These are phyloP conservation scores for Globisporangium takayamanum DNA, from an alignment of 352 stramenopile genomes.

Conservation along the genomic window DNA sequence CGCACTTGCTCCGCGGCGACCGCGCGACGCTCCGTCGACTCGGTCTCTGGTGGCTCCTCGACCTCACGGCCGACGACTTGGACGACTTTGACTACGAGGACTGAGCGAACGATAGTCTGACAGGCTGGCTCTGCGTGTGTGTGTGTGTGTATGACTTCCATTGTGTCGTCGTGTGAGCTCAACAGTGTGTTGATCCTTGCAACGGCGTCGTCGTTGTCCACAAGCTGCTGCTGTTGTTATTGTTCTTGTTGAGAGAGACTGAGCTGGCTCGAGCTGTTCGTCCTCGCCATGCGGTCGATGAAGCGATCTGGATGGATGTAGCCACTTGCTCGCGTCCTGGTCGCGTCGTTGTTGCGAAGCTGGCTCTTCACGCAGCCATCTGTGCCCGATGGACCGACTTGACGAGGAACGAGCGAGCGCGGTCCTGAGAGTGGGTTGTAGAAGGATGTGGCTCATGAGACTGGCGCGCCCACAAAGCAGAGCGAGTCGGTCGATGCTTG, in stretches of 20 bases:
- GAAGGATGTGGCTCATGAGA: too few relatives aligned
- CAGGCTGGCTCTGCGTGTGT: not conserved
- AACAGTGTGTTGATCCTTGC: not conserved
- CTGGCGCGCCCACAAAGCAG: too few relatives aligned
- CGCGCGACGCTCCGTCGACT: not conserved
- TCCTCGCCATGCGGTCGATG: not conserved
- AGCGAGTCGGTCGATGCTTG: too few relatives aligned
- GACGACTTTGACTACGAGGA: not conserved
- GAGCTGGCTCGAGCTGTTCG: too few relatives aligned
- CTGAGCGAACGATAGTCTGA: not conserved
- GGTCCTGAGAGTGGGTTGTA: too few relatives aligned
- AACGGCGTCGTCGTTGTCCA: too few relatives aligned
- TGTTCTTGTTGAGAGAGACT: too few relatives aligned
- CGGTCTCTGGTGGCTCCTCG: not conserved
- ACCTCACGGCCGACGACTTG: not conserved
- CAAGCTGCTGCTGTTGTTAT: not conserved
- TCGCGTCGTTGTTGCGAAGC: too few relatives aligned
- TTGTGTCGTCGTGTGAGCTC: not conserved
- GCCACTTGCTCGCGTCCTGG: not conserved
- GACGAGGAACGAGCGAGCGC: not conserved
- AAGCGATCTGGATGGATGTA: not conserved
- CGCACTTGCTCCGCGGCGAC: not conserved
- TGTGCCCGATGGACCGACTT: not conserved
- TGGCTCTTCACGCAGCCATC: not conserved
- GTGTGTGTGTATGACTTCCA: not conserved